Conservation (phyloP, 352 stramenopile species). For the Elongisporangium prolatum region DNA sequence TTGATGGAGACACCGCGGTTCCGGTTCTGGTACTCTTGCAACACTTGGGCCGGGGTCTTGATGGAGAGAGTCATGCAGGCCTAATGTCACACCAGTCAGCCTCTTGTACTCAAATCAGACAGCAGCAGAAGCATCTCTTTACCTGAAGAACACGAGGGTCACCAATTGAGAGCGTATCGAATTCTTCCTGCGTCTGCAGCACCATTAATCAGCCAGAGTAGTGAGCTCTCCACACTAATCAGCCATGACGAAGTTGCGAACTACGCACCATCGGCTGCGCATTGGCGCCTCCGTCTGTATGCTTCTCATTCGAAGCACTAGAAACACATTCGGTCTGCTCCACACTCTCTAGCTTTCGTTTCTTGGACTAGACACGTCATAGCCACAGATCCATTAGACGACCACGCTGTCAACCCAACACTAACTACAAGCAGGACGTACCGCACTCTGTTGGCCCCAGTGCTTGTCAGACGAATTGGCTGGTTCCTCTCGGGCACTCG, state of each 20-base stretch:
- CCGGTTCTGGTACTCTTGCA: constrained; percentile 82
- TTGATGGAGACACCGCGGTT: constrained; percentile 78
- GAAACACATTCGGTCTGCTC: constrained; percentile 5
- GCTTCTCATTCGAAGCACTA: neutral
- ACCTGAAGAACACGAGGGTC: constrained; percentile 68
- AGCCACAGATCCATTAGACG: neutral
- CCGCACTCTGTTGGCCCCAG: neutral
- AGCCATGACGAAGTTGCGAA: constrained; percentile 4
- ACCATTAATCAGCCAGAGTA: constrained; percentile 1
- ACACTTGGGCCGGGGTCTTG: constrained; percentile 81
- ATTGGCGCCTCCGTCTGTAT: neutral
- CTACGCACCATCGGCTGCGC: constrained; percentile 22
- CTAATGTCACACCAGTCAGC: constrained; percentile 13
- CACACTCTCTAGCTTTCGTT: constrained; percentile 31
- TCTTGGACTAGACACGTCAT: constrained; percentile 21
- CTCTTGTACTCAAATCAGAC: neutral
- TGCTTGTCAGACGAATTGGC: neutral
- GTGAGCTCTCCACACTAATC: neutral
- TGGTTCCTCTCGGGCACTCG: neutral
- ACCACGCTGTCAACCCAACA: neutral
- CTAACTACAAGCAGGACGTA: neutral
- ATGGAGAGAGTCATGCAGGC: constrained; percentile 72
- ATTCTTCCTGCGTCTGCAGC: constrained; percentile 53
- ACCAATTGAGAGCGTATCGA: constrained; percentile 53
- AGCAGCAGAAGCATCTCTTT: neutral